These are phyloP conservation scores for Trametes cingulata DNA, from an alignment of 768 basidiomycete genomes.

Conservation along the genomic window DNA sequence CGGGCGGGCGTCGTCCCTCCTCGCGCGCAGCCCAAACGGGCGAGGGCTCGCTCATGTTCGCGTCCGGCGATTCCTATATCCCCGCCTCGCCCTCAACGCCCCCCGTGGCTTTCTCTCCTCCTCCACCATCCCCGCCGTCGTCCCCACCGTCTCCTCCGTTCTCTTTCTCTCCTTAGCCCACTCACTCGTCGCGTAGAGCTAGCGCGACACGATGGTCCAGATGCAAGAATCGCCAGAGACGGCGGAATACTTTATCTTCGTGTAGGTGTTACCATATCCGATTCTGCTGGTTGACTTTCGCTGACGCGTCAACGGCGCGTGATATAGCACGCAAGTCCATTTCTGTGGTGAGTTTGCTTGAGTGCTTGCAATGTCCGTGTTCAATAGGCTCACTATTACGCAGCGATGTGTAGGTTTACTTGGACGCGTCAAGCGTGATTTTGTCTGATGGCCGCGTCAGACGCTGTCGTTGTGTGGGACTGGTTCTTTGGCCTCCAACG, in stretches of 20 bases:
- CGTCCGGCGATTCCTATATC: slow-evolving; percentile 13
- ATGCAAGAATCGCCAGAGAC: slow-evolving; percentile 49
- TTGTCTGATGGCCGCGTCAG: slow-evolving; percentile 37
- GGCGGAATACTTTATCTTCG: slow-evolving; percentile 77
- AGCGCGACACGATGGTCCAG: neutral
- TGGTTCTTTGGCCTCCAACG: slow-evolving; percentile 78
- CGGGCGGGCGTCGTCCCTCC: no score
- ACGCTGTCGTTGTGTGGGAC: slow-evolving; percentile 83
- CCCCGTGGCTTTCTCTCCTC: slow-evolving; percentile 10
- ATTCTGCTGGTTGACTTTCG: neutral
- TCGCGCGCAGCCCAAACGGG: no score
- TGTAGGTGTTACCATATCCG: slow-evolving; percentile 40
- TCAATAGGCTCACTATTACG: neutral
- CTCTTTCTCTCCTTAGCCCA: neutral
- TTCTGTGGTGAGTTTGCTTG: slow-evolving; percentile 72
- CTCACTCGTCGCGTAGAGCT: neutral
- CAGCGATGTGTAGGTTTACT: slow-evolving; percentile 46
- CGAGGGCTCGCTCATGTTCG: neutral
- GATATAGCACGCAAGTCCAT: slow-evolving; percentile 63
- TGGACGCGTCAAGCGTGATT: neutral
- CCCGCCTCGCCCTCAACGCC: slow-evolving; percentile 5
- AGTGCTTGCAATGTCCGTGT: slow-evolving; percentile 7
- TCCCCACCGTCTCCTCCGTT: neutral
- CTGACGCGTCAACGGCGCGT: neutral
- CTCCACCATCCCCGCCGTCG: neutral